Evolutionary conservation across 1,284 basidiomycete genomes (phyloP), one percentile per base, ranked within the genome.

Genomic region (Heterobasidion irregulare): DNA sequence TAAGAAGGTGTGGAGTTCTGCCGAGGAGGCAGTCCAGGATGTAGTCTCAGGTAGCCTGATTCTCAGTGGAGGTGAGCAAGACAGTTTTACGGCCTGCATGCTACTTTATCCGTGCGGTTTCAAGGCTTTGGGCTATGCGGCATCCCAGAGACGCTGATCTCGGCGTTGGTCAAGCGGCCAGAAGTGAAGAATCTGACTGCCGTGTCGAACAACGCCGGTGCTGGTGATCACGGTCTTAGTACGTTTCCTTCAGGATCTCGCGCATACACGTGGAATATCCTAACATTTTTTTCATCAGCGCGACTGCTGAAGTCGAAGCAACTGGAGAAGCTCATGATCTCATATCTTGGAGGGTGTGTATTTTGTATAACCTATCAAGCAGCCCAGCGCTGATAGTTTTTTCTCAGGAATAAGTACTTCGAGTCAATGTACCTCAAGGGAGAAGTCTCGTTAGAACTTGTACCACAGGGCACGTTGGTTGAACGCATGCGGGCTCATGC

Each of bases 401-500:
- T 49, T 47, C 59, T 33, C 61, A 89, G 86, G 53, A 90, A 90
- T 72, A 89, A 89, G 68, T 77, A 77, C 57, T 86, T 89, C 58
- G 87, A 89, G 68, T 66, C 75, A 33, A 75, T 83, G 57, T 96
- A 93, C 71, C 80, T 95, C 54, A 74, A 79, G n/a, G 93, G 93
- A 54, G 75, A 90, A 57, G 82, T 95, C 60, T 81, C 86, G 1
- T 72, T 96, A 54, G 93, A 96, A 69, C 83, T 96, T 19, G 88
- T 87, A 45, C 93, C 93, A 6, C 93, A 96, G 72, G 93, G 84
- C 15, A 94, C 92, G 6, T 82, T 98, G 50, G 87, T 91, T 33
- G 95, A 98, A 67, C 85, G 94, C 60, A 80, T 96, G 61, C 84
- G 94, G 47, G 89, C 94, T 6, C 92, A 93, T 60, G 95, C 90